Base-by-base conservation (phyloP, 202 grass and related monocot species). In the Bolboschoenoplectus hybrid region DNA sequence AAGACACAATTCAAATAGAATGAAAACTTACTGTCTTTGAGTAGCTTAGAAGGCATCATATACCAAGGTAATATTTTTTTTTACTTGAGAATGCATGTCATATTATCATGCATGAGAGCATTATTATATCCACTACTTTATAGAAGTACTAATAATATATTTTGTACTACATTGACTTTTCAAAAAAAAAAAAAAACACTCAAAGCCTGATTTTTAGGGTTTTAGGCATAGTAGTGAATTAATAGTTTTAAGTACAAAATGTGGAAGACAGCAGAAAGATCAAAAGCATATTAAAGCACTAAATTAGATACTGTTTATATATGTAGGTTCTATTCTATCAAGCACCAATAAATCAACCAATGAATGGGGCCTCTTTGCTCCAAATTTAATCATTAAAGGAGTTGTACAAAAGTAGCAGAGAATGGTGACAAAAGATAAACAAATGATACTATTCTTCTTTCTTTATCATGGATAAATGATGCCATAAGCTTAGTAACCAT, bases 221-320 rank as follows among this genome's bases (percentile, higher is more conserved):
- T 40, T 16, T 78, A 57, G 50, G 50, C 12, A 16, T n/a, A 57
- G 74, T 40, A 78, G 34, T 78, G n/a, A 57, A 78, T 58, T 78
- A 78, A 34, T 57, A 78, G 57, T 8, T 78, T 34, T 78, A 19
- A 60, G 11, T 19, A 80, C 35, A 41, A 60, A n/a, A 17, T 52
- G 14, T 78, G 13, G 34, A 78, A n/a, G 74, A 58, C 51, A 78
- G 32, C 6, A 78, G 50, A 78, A 78, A 78, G 10, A 16, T 40
- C 5, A 78, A 78, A 80, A 60, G 74, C 12, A 57, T 14, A 58
- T 78, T 78, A 40, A 78, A 78, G 74, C 75, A 80, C 2, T 11
- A 52, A 60, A 80, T 26, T 26, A 26, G 26, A 26, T 14, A 80
- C 52, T 60, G 55, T 80, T 60, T 80, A 56, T 14, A 26, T 26